Evolutionary conservation across 768 basidiomycete species (phyloP), one percentile per base, ranked within the genome.

Genomic region (Fibroporia radiculosa): DNA sequence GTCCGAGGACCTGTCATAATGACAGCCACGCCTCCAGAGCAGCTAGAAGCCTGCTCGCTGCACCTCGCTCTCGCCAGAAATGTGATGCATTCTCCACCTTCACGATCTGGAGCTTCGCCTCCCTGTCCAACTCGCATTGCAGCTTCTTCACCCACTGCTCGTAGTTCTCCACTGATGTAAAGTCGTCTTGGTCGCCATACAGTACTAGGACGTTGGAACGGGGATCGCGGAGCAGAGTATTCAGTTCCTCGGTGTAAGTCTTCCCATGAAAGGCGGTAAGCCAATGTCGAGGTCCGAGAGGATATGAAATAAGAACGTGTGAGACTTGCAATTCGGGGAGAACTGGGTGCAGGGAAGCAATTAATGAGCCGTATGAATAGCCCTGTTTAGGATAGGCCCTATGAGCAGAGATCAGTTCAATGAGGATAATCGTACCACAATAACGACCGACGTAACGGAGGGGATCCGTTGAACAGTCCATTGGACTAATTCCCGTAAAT

Each of bases 361-460:
- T 79, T 25, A 92, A 68, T 2, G 84, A 78, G 1, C 88, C 88
- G 69, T 89, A 70, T 8, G 88, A 91, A 62, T 92, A 92, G 4
- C 86, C 85, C 84, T 88, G 40, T 22, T 24, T n/a, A 40, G 42
- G 34, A 22, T 20, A 32, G 18, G 35, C 33, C n/a, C 19, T 22
- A 45, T 38, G 27, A 43, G 12, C 10, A 33, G 5, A 32, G 10
- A 13, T 28, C 20, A 26, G 44, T 8, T 11, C 25, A 36, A 47
- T 23, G 7, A 20, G 35, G 36, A 41, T 14, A n/a, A 16, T 66
- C 77, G 55, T 54, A 86, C 88, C 40, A 84, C 59, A 33, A 91
- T 55, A 0, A 78, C 74, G 5, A 90, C 62, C 3, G 74, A 69
- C 11, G 59, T 50, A 16, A 83, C 63, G 41, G 73, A 58, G 0